These are phyloP conservation scores for Naganishia onofrii DNA, from an alignment of 768 basidiomycete species.

Conservation along the genomic window DNA sequence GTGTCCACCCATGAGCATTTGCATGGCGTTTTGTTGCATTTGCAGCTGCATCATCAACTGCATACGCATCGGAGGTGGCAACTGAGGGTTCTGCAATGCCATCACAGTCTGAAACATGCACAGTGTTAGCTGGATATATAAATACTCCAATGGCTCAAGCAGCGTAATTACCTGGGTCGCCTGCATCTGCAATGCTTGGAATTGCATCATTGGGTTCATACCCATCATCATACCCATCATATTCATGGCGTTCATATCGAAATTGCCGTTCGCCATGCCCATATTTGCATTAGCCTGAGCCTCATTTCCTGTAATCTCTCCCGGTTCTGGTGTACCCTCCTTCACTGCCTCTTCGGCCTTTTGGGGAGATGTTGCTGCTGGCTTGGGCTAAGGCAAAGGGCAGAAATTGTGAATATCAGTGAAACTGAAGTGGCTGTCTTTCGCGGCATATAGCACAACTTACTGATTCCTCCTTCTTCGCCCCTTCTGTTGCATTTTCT, in stretches of 20 bases:
- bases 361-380: background rate
- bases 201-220: constrained; percentile 42
- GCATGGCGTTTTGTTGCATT: constrained; percentile 73
- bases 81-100: constrained; percentile 73
- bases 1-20: constrained; percentile 62
- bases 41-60: constrained; percentile 80
- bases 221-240: constrained; percentile 34
- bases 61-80: constrained; percentile 70
- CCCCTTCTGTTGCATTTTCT: constrained; percentile 53
- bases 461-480: constrained; percentile 20
- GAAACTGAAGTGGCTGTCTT: background rate
- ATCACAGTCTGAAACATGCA: constrained; percentile 66
- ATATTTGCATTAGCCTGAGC: constrained; percentile 22
- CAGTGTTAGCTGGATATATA: background rate
- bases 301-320: constrained; percentile 33
- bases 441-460: background rate
- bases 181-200: constrained; percentile 44
- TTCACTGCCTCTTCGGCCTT: background rate
- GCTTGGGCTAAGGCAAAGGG: background rate
- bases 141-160: background rate
- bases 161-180: constrained; percentile 38
- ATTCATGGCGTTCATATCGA: constrained; percentile 27
- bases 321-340: constrained; percentile 54
- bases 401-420: background rate
- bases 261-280: constrained; percentile 19